These are phyloP conservation scores for Scheffersomyces lignosus DNA, from an alignment of 805 yeast genomes.

Conservation along the genomic window DNA sequence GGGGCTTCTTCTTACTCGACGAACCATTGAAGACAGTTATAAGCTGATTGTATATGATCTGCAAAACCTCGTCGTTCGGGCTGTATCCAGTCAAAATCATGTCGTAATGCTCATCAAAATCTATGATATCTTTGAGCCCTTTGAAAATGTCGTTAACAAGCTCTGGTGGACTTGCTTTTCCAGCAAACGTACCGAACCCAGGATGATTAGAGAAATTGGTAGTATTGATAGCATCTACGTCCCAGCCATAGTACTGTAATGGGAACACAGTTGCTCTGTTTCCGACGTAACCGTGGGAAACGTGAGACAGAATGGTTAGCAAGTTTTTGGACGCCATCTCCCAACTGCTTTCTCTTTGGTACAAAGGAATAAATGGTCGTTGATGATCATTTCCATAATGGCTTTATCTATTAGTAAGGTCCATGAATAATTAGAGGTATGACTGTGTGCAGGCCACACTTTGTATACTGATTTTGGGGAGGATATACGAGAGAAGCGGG, in stretches of 20 bases:
- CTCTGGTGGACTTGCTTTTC: constrained; percentile 48
- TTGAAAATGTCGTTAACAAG: constrained; percentile 49
- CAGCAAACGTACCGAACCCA: constrained; percentile 73
- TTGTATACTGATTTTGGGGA: no score
- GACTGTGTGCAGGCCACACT: no score
- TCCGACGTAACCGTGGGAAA: constrained; percentile 94
- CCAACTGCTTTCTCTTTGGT: no score
- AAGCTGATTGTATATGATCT: constrained; percentile 45
- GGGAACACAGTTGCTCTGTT: constrained; percentile 91
- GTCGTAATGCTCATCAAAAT: constrained; percentile 47
- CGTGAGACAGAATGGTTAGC: constrained; percentile 73
- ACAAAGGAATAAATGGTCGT: no score
- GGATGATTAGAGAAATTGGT: constrained; percentile 92
- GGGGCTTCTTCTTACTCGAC: constrained; percentile 20
- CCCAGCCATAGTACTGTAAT: constrained; percentile 84
- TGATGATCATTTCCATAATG: no score
- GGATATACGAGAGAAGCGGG: no score
- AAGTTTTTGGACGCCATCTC: no score
- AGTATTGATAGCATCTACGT: constrained; percentile 85
- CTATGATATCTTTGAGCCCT: constrained; percentile 54
- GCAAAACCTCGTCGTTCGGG: constrained; percentile 59
- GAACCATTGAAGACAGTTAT: constrained; percentile 29
- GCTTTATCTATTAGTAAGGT: no score
- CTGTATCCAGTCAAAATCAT: constrained; percentile 79
- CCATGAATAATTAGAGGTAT: no score